Evolutionary conservation across 73 alveolate genomes (phyloP).

Genomic region (Urostyla sp.): DNA sequence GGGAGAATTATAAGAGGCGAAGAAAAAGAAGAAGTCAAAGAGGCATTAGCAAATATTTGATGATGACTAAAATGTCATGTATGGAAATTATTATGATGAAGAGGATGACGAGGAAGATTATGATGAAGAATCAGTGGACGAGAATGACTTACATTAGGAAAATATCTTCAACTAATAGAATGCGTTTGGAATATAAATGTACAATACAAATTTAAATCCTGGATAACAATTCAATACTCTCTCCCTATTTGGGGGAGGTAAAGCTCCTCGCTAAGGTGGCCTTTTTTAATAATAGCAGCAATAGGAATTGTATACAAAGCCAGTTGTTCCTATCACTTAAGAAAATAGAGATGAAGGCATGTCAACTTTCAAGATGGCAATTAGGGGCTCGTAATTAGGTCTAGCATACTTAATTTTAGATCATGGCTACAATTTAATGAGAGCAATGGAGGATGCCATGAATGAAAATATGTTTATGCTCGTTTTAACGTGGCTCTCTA

Average conservation of each 20-base stretch:
- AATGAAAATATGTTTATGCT: constrained; percentile 69
- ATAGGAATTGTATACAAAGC: background rate
- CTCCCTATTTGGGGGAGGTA: background rate
- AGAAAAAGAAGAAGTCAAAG: constrained; percentile 62
- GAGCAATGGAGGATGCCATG: constrained; percentile 86
- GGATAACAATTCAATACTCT: background rate
- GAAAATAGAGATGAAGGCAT: constrained; percentile 54
- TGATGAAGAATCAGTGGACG: constrained; percentile 30
- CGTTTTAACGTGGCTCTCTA: constrained; percentile 71
- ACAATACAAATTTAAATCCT: background rate
- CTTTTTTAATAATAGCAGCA: background rate
- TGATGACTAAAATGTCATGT: background rate
- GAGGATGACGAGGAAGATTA: constrained; percentile 67
- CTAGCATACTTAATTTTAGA: constrained; percentile 77
- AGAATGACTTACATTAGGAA: constrained; percentile 17
- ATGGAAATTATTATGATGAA: constrained; percentile 29
- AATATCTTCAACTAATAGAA: constrained; percentile 3
- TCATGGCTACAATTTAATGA: constrained; percentile 69
- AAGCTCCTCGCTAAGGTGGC: background rate
- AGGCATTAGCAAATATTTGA: constrained; percentile 48
- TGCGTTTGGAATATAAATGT: constrained; percentile 11
- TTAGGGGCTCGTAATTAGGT: constrained; percentile 73
- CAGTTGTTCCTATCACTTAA: background rate
- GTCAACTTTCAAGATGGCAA: constrained; percentile 72
- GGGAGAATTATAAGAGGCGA: constrained; percentile 9